Evolutionary conservation across 2,329 filamentous ascomycete species (phyloP), one percentile per base, ranked within the genome.

Genomic region (Trichoderma koningii): DNA sequence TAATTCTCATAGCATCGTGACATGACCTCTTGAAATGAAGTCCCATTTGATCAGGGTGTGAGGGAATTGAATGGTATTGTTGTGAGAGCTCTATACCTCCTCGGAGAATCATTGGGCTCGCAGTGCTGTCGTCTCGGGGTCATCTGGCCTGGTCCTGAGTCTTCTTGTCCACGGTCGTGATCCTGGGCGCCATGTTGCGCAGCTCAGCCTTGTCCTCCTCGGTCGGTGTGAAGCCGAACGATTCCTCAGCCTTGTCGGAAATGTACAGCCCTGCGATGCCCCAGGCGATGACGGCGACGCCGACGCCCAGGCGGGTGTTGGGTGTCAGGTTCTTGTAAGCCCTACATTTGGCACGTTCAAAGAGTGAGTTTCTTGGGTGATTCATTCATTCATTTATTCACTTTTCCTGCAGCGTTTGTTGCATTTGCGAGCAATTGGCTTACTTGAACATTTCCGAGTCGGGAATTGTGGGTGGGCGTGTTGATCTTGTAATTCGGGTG

Each of bases 241-340:
- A 87, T 73, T 90, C 84, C 77, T 94, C 93, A 17, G 89, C 87
- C 65, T 82, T 82, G 73, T 94, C 90, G 5, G 89, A 87, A 19
- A 91, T 73, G 73, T 89, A 88, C n/a, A 95, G 82, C 17, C 92
- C 93, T 47, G 87, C 79, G 47, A 81, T 79, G 15, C 91, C 92
- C 86, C 92, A 97, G 41, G 85, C 85, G 73, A 97, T 86, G 69
- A 96, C 78, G 70, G 87, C 89, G 55, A 87, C 75, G 70, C 93
- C 93, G 68, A 96, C 82, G 55, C 88, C 78, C 48, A 91, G 78
- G 64, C 90, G 89, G 26, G 90, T 89, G 70, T 85, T 88, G 19
- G 89, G 85, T 3, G 88, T 80, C 62, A 96, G 87, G 71, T 85
- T 86, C 73, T 84, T 88, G 80, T 93, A 96, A 60, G 87, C 81